Evolutionary conservation across 345 rosid genomes (phyloP), one percentile per base, ranked within the genome.

Genomic region (Gossypium thurberi): DNA sequence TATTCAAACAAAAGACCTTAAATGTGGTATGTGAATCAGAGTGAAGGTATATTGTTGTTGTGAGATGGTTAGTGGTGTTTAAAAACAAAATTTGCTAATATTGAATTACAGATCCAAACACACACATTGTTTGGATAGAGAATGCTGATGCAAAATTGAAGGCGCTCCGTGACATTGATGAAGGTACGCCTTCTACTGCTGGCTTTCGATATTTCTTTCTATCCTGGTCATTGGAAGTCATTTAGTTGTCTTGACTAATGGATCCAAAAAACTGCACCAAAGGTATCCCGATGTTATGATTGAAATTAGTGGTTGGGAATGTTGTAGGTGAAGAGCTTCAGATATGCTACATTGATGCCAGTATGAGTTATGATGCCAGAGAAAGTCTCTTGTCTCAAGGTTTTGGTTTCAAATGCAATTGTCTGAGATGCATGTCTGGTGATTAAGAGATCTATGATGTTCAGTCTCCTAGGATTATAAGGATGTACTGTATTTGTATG

Each of bases 241-340:
- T 74, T 53, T n/a, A 9, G 13, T 59, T 74, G 25, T 37, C 26
- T 70, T 23, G 52, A 48, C 51, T 61, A 55, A 6, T 15, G 63
- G 50, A 64, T n/a, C 51, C 51, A n/a, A 20, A 55, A 64, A 18
- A 10, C 14, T 10, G 15, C 72, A 1, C 59, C 25, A 6, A 53
- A 33, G 17, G 4, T 15, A 10, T 48, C 17, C 61, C 62, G 57
- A 26, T n/a, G 59, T 55, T 15, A 2, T 46, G 33, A 37, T 3
- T 59, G 43, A 58, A 11, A 33, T 18, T 42, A 46, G 6, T 20
- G 43, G 48, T 67, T 68, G 26, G 63, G 10, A 67, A 70, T 78
- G 59, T 78, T 81, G 81, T 81, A 94, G 98, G 87, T 42, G 96
- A 94, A 85, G 97, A 91, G 85, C 93, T 94, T 46, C 84, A 90